Evolutionary conservation across 345 rosid genomes (phyloP).

Genomic region (Acer campestre): DNA sequence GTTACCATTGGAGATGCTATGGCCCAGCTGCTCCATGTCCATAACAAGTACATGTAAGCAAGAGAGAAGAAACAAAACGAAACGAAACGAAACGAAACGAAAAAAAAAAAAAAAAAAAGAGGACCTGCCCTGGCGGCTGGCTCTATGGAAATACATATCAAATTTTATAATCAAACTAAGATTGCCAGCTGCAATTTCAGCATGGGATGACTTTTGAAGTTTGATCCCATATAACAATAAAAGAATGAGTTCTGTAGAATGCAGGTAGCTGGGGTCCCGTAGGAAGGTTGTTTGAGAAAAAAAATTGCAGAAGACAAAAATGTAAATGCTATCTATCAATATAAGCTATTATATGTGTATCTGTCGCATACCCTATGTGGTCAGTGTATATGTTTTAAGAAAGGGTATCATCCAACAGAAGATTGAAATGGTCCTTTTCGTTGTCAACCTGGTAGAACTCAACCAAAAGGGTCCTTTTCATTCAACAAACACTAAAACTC

Average conservation of each 20-base stretch:
- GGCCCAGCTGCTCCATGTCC: too few relatives aligned
- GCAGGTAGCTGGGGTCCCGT: too few relatives aligned
- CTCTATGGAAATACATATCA: background rate
- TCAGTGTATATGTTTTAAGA: background rate
- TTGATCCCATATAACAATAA: background rate
- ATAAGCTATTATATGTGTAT: background rate
- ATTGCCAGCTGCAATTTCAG: background rate
- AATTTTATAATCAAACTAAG: too few relatives aligned
- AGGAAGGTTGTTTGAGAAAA: too few relatives aligned
- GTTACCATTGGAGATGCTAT: too few relatives aligned
- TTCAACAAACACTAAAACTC: background rate
- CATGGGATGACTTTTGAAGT: background rate
- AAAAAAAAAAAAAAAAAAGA: too few relatives aligned
- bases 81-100: rapidly evolving
- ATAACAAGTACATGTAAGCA: too few relatives aligned
- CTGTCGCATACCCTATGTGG: background rate
- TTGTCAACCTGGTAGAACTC: background rate
- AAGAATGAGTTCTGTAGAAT: background rate
- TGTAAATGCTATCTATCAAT: too few relatives aligned
- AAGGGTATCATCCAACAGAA: background rate
- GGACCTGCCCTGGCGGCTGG: too few relatives aligned
- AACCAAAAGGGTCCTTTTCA: background rate
- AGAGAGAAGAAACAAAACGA: too few relatives aligned
- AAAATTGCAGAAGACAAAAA: background rate
- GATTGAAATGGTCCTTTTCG: background rate